A percentile compares a stretch with the other conserved stretches of the same genome.
These are phyloP conservation scores for Solanum virginianum DNA, from an alignment of 257 asterid genomes.

Conservation along the genomic window DNA sequence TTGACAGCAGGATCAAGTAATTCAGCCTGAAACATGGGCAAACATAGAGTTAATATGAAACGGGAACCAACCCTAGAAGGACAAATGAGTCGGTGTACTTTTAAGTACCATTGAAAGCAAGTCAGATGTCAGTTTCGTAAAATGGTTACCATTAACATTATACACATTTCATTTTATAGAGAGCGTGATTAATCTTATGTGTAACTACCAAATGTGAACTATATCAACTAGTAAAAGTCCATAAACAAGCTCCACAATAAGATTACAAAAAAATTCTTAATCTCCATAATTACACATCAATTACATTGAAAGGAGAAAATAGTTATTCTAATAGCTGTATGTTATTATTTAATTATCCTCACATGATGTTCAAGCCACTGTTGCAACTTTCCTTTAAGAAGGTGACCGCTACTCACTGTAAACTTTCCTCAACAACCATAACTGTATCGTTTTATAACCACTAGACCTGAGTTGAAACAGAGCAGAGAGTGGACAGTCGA, in stretches of 20 bases:
- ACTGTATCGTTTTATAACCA: background rate
- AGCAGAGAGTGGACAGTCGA: background rate
- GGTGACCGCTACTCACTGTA: background rate
- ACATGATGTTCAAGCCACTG: background rate
- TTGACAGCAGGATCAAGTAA: slow-evolving; percentile 72
- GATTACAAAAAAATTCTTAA: background rate
- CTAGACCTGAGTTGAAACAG: background rate
- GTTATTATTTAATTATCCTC: background rate
- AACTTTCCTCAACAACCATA: background rate
- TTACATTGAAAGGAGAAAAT: background rate
- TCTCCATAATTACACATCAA: background rate
- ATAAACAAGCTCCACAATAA: background rate
- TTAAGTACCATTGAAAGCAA: background rate
- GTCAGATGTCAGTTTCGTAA: background rate
- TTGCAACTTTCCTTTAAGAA: background rate
- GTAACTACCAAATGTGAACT: background rate
- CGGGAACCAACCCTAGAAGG: background rate
- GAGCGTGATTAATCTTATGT: background rate
- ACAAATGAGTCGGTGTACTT: background rate
- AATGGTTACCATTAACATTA: background rate
- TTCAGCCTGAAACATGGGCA: slow-evolving; percentile 1
- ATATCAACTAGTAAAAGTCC: background rate
- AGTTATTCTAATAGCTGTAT: background rate
- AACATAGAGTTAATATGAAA: background rate
- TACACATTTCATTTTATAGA: background rate